Evolutionary conservation across 768 basidiomycete species (phyloP).

Genomic region (Holtermanniella nyarrowii): DNA sequence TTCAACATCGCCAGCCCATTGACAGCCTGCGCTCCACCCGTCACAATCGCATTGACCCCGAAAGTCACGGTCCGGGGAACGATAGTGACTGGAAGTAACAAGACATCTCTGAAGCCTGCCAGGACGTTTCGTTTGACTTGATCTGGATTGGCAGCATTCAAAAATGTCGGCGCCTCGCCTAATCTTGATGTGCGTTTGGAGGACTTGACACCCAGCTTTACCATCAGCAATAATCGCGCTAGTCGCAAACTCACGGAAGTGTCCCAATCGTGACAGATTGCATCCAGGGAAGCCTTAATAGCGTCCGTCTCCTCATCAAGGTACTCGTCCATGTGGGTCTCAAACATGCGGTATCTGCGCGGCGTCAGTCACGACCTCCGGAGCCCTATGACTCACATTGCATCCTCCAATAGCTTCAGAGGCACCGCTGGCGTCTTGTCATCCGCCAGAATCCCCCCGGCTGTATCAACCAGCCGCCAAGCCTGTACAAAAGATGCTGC

Average conservation of each 20-base stretch:
- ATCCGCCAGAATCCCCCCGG: slow-evolving; percentile 49
- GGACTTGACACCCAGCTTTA: slow-evolving; percentile 20
- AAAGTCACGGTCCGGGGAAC: slow-evolving; percentile 63
- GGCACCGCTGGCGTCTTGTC: slow-evolving; percentile 6
- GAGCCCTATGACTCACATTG: slow-evolving; percentile 52
- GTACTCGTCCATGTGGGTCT: slow-evolving; percentile 94
- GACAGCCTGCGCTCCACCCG: slow-evolving; percentile 65
- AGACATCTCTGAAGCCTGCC: slow-evolving; percentile 77
- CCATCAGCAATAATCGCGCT: slow-evolving; percentile 9
- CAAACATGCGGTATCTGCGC: slow-evolving; percentile 82
- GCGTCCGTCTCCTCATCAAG: slow-evolving; percentile 85
- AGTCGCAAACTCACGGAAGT: slow-evolving; percentile 28
- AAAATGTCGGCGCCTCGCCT: slow-evolving; percentile 49
- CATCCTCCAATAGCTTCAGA: slow-evolving; percentile 54
- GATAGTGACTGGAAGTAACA: slow-evolving; percentile 89
- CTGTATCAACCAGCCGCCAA: slow-evolving; percentile 71
- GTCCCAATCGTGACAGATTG: slow-evolving; percentile 72
- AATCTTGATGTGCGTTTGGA: slow-evolving; percentile 2
- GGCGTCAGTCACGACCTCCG: not conserved
- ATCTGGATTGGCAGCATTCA: slow-evolving; percentile 76
- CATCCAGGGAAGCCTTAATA: slow-evolving; percentile 62
- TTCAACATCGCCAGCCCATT: slow-evolving; percentile 83
- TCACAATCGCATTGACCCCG: slow-evolving; percentile 46
- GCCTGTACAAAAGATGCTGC: slow-evolving; percentile 84
- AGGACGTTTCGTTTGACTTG: slow-evolving; percentile 85